These are phyloP conservation scores for Termitomyces sp. DNA, from an alignment of 1,284 basidiomycete species.

Conservation along the genomic window DNA sequence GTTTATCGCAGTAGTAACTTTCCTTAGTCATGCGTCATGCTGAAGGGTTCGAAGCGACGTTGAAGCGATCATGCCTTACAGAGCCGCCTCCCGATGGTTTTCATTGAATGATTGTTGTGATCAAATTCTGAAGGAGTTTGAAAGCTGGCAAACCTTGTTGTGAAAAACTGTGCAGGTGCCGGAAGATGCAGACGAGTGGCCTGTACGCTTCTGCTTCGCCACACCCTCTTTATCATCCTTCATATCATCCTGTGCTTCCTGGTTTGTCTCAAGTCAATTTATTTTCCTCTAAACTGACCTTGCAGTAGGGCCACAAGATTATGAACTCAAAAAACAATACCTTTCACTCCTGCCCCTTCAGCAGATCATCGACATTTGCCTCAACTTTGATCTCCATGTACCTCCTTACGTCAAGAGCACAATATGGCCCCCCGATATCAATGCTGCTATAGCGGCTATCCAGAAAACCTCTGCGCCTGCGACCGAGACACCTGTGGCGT, in stretches of 20 bases:
- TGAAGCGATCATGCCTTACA: background rate
- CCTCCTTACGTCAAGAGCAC: slow-evolving; percentile 52
- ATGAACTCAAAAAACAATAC: slow-evolving; percentile 64
- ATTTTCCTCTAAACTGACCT: slow-evolving; percentile 1
- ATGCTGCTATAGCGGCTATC: slow-evolving; percentile 53
- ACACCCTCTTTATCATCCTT: slow-evolving; percentile 27
- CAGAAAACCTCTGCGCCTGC: slow-evolving; percentile 28
- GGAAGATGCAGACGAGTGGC: slow-evolving; percentile 41
- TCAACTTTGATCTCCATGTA: slow-evolving; percentile 63
- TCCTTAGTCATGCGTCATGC: background rate
- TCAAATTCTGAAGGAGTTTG: slow-evolving; percentile 20
- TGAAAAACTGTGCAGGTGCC: slow-evolving; percentile 52
- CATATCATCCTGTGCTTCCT: slow-evolving; percentile 28
- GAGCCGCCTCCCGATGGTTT: background rate
- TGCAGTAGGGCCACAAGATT: slow-evolving; percentile 34
- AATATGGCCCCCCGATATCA: slow-evolving; percentile 67
- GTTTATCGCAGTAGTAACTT: too few species aligned
- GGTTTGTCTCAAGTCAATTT: slow-evolving; percentile 21
- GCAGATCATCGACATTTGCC: slow-evolving; percentile 72
- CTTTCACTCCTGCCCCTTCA: slow-evolving; percentile 56
- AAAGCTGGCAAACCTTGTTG: slow-evolving; percentile 40
- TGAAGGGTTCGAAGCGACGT: background rate
- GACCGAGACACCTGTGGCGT: slow-evolving; percentile 12
- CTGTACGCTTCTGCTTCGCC: slow-evolving; percentile 26
- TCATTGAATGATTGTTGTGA: background rate